These are phyloP conservation scores for Capsicum baccatum DNA, from an alignment of 257 asterid genomes.

Conservation along the genomic window DNA sequence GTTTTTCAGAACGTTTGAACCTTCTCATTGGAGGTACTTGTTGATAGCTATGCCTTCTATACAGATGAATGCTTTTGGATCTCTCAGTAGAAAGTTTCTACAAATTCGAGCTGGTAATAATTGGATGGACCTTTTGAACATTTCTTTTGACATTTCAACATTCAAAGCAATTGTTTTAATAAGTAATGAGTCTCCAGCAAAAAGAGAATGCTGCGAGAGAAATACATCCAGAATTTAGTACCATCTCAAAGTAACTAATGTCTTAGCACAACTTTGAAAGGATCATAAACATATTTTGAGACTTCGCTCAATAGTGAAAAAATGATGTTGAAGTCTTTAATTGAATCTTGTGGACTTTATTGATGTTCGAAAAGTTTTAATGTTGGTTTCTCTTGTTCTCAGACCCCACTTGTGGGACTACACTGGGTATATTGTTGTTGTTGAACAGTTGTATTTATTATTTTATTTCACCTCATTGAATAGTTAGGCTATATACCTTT, in stretches of 20 bases:
- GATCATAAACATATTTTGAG: neutral
- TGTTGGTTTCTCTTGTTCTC: neutral
- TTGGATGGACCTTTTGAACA: constrained; percentile 16
- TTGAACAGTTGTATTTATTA: neutral
- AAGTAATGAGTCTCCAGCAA: neutral
- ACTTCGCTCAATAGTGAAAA: neutral
- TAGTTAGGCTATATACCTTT: neutral
- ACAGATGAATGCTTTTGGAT: constrained; percentile 27
- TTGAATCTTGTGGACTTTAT: neutral
- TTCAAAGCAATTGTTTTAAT: neutral
- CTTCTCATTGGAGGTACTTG: constrained; percentile 84
- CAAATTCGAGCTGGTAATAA: constrained; percentile 23
- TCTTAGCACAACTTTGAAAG: neutral
- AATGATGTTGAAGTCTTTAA: neutral
- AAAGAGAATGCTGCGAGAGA: neutral
- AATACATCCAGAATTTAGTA: neutral
- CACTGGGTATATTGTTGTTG: neutral
- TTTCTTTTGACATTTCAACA: constrained; percentile 1
- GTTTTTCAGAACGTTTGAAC: constrained; percentile 79
- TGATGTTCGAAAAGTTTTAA: constrained; percentile 2
- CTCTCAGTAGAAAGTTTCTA: constrained; percentile 23
- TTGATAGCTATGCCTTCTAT: constrained; percentile 20
- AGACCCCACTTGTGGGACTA: neutral
- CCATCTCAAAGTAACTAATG: neutral
- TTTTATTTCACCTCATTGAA: neutral